phyloP scores from a whole-genome alignment of 106 monocot genomes.

The Dendrobium chrysotoxum region DNA sequence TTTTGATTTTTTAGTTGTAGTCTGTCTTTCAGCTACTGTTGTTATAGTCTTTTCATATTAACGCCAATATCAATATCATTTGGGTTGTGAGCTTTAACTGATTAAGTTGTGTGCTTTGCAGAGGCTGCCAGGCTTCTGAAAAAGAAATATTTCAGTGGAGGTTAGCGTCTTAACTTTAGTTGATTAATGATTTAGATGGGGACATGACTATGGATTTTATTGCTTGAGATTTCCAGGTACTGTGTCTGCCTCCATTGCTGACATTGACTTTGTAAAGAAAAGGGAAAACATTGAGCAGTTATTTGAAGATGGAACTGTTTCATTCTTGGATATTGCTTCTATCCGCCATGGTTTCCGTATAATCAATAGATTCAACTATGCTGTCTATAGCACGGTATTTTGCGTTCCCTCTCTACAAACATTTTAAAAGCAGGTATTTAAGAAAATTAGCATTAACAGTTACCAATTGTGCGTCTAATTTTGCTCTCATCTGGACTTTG shows the following conservation, averaged over 20 bases:
- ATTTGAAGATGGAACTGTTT: constrained; percentile 89
- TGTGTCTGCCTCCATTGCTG: constrained; percentile 80
- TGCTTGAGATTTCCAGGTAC: constrained; percentile 42
- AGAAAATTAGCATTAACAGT: neutral
- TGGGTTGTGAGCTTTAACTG: neutral
- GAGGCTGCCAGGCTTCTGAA: constrained; percentile 70
- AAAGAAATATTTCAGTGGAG: constrained; percentile 91
- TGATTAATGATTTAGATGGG: neutral
- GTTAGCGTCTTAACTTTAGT: constrained; percentile 22
- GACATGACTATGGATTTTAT: constrained; percentile 8
- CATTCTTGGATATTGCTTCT: constrained; percentile 80
- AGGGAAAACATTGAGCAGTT: constrained; percentile 66
- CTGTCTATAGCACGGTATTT: constrained; percentile 63
- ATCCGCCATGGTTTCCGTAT: constrained; percentile 79
- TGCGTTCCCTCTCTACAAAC: neutral
- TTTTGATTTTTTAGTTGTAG: constrained; percentile 3
- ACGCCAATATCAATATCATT: neutral
- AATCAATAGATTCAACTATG: constrained; percentile 53
- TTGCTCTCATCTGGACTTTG: neutral
- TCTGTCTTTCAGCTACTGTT: neutral
- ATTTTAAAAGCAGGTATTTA: neutral
- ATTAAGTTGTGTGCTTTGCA: constrained; percentile 21
- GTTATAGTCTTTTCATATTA: neutral
- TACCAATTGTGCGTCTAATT: neutral
- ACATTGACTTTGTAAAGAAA: constrained; percentile 70